Base-by-base conservation (phyloP, 768 basidiomycete genomes). In the Lyophyllum semitale region DNA sequence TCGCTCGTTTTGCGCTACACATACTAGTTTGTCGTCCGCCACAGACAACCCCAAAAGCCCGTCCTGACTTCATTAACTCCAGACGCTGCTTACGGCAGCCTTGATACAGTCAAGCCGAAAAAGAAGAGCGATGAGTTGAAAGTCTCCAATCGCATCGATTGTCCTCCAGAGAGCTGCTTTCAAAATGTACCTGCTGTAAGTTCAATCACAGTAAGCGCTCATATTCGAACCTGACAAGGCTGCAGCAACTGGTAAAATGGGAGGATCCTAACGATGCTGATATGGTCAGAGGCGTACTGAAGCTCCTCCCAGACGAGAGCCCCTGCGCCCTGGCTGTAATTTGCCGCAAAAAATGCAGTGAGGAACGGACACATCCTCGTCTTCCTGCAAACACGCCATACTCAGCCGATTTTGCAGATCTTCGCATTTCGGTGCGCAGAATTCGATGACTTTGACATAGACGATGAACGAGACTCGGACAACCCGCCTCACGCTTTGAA, bases 251-350 rank as follows among this genome's bases (percentile, higher is more conserved):
- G 22, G 29, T 59, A 8, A 57, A 64, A 44, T 74, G 71, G 74
- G 56, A 66, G 8, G 59, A 65, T 17, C 25, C 42, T 23, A 46
- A 55, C 0, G 73, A 73, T 12, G 32, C 57, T 4, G 61, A 62
- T 3, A 57, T 64, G 1, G 64, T 83, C 1, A 44, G 61, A 13
- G 72, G 72, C 30, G 54, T 81, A 0, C 63, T 85, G 9, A 71
- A 70, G 13, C 60, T 81, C 26, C 63, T 71, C 11, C 81, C 84
- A 8, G 77, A 84, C 51, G 55, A 75, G 20, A 58, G 64, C 17
- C 82, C 83, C 0, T 86, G 84, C 56, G 71, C 81, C 57, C 57
- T 85, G 25, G 77, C 83, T 18, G 57, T 68, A 1, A 73, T 84
- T 27, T 79, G 78, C 44, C 70, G 75, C 11, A 79, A 73, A 54